These are phyloP conservation scores for Candida verbasci DNA, from an alignment of 805 yeast species.

Conservation along the genomic window DNA sequence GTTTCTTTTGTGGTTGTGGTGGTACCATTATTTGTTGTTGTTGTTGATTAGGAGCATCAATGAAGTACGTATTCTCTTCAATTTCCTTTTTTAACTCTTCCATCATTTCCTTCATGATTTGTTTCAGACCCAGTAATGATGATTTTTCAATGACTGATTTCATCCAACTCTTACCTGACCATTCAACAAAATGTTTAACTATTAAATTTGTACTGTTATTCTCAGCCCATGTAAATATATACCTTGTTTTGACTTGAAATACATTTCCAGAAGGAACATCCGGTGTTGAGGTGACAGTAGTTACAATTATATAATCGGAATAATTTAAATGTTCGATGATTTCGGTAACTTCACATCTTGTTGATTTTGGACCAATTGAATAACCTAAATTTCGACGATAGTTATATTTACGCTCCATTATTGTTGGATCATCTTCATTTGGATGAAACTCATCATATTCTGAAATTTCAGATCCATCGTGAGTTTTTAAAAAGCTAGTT, in stretches of 20 bases:
- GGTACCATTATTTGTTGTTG: background rate
- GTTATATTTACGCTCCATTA: constrained; percentile 48
- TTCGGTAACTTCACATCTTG: constrained; percentile 67
- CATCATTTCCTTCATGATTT: constrained; percentile 50
- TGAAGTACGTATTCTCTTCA: constrained; percentile 13
- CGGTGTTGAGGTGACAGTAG: constrained; percentile 72
- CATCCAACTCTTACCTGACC: constrained; percentile 93
- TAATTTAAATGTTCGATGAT: constrained; percentile 52
- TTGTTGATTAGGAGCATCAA: constrained; percentile 15
- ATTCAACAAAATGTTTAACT: constrained; percentile 72
- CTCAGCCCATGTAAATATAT: constrained; percentile 70
- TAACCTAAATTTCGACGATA: constrained; percentile 75
- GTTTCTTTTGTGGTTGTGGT: constrained; percentile 1
- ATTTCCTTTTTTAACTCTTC: constrained; percentile 33
- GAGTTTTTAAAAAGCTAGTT: constrained; percentile 32
- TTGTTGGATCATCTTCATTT: constrained; percentile 31
- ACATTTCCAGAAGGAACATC: constrained; percentile 91
- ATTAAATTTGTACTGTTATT: constrained; percentile 55
- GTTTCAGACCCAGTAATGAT: constrained; percentile 72
- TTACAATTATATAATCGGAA: constrained; percentile 52
- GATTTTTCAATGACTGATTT: constrained; percentile 85
- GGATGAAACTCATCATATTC: constrained; percentile 32
- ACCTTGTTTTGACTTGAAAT: constrained; percentile 72
- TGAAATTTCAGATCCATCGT: constrained; percentile 45
- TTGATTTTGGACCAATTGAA: constrained; percentile 90